Evolutionary conservation across 129 eudicot species (phyloP), one percentile per base, ranked within the genome.

Genomic region (Flaveria trinervia): DNA sequence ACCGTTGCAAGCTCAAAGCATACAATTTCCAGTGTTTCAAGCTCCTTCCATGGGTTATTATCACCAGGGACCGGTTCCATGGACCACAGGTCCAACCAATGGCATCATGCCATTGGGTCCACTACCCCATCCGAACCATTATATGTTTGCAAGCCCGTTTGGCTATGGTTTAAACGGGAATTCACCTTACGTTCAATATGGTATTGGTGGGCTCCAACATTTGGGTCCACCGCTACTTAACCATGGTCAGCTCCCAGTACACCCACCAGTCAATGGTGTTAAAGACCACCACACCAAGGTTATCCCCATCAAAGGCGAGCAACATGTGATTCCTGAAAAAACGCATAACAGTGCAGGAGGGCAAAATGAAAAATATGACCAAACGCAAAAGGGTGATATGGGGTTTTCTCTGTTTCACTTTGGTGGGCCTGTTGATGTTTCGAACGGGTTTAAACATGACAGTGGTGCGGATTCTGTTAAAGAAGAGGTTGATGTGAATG

Each of bases 381-480:
- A 82, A 67, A 7, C 68, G n/a, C 81, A 70, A 11, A 74, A 61
- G 23, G 88, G 84, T 12, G 83, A 79, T 65, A 50, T 84, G 3
- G 96, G 97, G 39, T 93, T 93, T 81, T 90, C 98, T 13, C 89
- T 93, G 18, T 93, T 93, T 59, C 96, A 90, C 78, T 90, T 88
- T 78, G 96, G 92, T 68, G 96, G 95, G 43, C 98, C 98, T 3
- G 92, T 92, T 71, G 98, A 88, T 61, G 88, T 88, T 57, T 83
- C 96, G 23, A 86, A 87, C 12, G 93, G 88, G 68, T 81, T 80
- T 67, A 60, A 23, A 10, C 80, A 70, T 3, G 67, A 66, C 9
- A 56, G 5, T 20, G 80, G 22, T 17, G 61, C 62, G 13, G 49
- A n/a, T 64, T 16, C 62, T 12, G 50, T 18, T 30, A 80, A 73